Base-by-base conservation (phyloP, 2,329 filamentous ascomycete genomes). In the Zopfia rhizophila region DNA sequence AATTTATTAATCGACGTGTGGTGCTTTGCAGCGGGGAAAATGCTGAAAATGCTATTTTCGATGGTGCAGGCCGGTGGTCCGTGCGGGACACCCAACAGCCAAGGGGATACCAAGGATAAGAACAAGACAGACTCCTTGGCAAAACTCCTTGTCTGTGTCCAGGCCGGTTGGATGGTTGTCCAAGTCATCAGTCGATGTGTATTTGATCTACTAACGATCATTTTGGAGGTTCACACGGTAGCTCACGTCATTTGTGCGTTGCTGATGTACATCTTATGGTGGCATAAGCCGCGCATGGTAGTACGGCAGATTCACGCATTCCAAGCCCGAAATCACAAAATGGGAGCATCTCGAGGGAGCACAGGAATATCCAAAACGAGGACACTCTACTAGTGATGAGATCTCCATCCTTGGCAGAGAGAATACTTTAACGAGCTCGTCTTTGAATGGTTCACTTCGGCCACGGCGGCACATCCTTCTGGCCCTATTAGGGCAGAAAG, bases 141-240 rank as follows among this genome's bases (percentile, higher is more conserved):
- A 1, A 60, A 61, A 39, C 10, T 44, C n/a, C 36, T 61, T 3
- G 53, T 52, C 3, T 53, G 41, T 18, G 4, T 59, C 1, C 60
- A 65, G 38, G 60, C 55, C 3, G 29, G 21, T 57, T 69, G 61
- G 61, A 55, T 68, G 43, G 37, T 63, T n/a, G 36, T 58, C 10
- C 60, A 67, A 41, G 45, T 60, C 18, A 37, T 60, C 13, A 29
- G 27, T 21, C 42, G 65, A 18, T 28, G 53, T 4, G 40, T 30
- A 4, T 5, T 8, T 7, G 16, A 46, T 11, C 33, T 66, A 7
- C 54, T 59, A 1, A 36, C 60, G 4, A 78, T 82, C 16, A 66
- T 92, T 3, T 75, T 89, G 38, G 80, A 85, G 37, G 65, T 83
- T 5, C 82, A 87, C 49, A 73, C 85, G n/a, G 70, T 88, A 27